Base-by-base conservation (phyloP, 371 early-diverging fungal genomes). In the Mucor piriformis region DNA sequence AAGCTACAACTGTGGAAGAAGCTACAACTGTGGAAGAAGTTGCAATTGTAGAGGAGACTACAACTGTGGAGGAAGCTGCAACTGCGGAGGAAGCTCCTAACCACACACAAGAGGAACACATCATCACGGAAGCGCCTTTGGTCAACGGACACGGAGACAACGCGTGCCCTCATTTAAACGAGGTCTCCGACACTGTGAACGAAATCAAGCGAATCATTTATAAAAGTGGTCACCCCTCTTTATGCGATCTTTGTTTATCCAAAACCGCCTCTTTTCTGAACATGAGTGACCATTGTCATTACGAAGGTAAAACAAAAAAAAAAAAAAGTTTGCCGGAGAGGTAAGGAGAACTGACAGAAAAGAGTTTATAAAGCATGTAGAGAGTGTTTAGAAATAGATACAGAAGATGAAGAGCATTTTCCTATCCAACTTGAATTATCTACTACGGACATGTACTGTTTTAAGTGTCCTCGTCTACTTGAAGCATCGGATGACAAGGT, bases 181-280 rank as follows among this genome's bases (percentile, higher is more conserved):
- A 43, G 18, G 11, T 43, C 21, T 7, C 57, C 1, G 63, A 69
- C 23, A 47, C 56, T 16, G 52, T 57, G 12, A 54, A 32, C 18
- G 69, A 73, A 37, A 57, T 69, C 2, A 73, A 73, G 58, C 50
- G 66, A 48, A 63, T 68, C 34, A 24, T 72, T 3, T 70, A 64
- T 37, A 44, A 61, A 33, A 48, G 60, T 59, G 25, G 33, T 43
- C 6, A 54, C 23, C 8, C 60, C 6, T 47, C 62, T 16, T 23
- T 46, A 20, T 77, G 77, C 51, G 74, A 73, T 29, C 21, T 65
- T 10, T 77, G 77, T 50, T 57, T 57, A n/a, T 38, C 42, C 11
- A 27, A 71, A 16, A 40, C 48, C 10, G 74, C 64, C 27, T 29
- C 51, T 11, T 71, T 59, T 37, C 61, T 77, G 12, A 63, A 54